These are phyloP conservation scores for Salix caprea DNA, from an alignment of 345 rosid species.

Conservation along the genomic window DNA sequence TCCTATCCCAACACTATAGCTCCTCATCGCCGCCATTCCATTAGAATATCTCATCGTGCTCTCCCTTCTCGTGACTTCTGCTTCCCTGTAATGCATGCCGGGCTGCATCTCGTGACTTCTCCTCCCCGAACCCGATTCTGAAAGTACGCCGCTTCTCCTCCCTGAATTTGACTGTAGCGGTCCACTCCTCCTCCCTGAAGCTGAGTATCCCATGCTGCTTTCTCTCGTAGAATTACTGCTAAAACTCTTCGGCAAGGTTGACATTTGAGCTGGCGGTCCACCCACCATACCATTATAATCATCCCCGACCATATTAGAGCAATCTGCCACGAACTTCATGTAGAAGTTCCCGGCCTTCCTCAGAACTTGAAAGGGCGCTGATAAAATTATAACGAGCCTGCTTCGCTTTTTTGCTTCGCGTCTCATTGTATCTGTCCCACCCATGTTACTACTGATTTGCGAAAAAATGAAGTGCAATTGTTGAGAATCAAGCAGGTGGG, in stretches of 20 bases:
- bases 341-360: conserved; percentile 35
- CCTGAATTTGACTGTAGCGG: neutral
- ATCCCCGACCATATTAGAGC: conserved; percentile 10
- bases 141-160: neutral
- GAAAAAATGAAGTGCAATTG: neutral
- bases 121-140: neutral
- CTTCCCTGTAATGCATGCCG: neutral
- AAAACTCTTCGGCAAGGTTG: conserved; percentile 27
- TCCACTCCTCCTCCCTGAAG: conserved; percentile 1
- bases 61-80: neutral
- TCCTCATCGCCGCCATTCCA: conserved; percentile 19
- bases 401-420: conserved; percentile 15
- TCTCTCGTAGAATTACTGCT: conserved; percentile 23
- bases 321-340: conserved; percentile 28
- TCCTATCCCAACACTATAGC: conserved; percentile 47
- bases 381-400: conserved; percentile 18
- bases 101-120: neutral
- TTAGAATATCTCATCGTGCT: neutral
- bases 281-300: conserved; percentile 14
- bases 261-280: neutral
- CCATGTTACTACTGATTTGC: neutral
- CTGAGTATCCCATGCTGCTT: neutral
- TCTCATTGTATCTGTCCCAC: conserved; percentile 5
- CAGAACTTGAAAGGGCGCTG: conserved; percentile 28
- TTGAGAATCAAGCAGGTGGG: neutral